Evolutionary conservation across 1,139 yeast species (phyloP).

Genomic region (Nakaseomyces bracarensis): DNA sequence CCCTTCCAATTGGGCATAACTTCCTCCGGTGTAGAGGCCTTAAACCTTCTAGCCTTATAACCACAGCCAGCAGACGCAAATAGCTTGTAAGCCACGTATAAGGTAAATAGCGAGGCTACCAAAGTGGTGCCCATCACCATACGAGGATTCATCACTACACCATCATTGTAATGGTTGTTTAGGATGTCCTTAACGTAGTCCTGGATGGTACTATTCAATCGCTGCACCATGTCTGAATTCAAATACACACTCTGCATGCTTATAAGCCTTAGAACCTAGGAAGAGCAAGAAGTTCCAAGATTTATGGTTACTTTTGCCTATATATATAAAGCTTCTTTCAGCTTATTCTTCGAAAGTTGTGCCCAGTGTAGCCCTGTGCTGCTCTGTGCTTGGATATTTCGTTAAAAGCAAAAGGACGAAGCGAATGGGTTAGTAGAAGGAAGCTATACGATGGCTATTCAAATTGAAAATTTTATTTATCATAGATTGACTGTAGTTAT

Average conservation of each 20-base stretch:
- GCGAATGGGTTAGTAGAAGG: too few relatives aligned
- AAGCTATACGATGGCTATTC: too few relatives aligned
- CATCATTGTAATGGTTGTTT: constrained; percentile 15
- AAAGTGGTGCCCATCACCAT: constrained; percentile 17
- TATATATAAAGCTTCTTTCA: too few relatives aligned
- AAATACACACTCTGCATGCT: constrained; percentile 12
- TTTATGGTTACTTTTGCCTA: too few relatives aligned
- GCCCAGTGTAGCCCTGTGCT: too few relatives aligned
- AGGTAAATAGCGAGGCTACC: constrained; percentile 16
- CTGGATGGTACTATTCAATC: constrained; percentile 25
- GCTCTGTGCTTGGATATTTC: too few relatives aligned
- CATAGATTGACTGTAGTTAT: too few relatives aligned
- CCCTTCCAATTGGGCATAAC: constrained; percentile 94
- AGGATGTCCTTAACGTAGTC: constrained; percentile 16
- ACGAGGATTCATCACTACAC: constrained; percentile 10
- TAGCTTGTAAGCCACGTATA: constrained; percentile 16
- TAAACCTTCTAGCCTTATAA: constrained; percentile 41
- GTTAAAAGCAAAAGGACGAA: too few relatives aligned
- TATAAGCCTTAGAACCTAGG: too few relatives aligned
- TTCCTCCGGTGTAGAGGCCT: constrained; percentile 64
- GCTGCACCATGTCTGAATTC: constrained; percentile 24
- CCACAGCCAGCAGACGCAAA: constrained; percentile 10
- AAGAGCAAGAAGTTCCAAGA: too few relatives aligned
- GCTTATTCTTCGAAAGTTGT: too few relatives aligned
- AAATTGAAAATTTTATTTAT: too few relatives aligned